Base-by-base conservation (phyloP, 1,284 basidiomycete genomes). In the Mycosarcoma maydis region DNA sequence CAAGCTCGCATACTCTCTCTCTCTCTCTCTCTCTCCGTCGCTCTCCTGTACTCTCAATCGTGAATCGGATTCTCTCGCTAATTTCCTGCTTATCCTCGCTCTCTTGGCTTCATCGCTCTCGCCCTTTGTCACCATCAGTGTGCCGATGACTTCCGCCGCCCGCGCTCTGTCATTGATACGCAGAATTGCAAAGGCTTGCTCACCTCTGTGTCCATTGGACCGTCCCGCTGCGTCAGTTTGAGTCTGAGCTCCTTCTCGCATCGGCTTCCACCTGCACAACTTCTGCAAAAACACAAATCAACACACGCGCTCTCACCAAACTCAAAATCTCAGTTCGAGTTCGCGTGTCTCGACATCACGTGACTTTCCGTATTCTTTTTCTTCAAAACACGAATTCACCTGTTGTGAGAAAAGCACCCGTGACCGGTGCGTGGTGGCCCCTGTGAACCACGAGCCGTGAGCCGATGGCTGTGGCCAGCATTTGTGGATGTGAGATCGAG, bases 1-100 rank as follows among this genome's bases (percentile, higher is more conserved):
- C 34, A 55, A 55, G 52, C 52, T 49, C 44, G 52, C 52, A 55
- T 55, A 55, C 52, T 27, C 20, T 38, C n/a, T n/a, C n/a, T n/a
- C 32, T 19, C 34, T 32, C 45, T 6, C 20, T 19, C 45, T 2
- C 45, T 47, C 24, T 47, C 24, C 24, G 14, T 4, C 36, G 17
- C 20, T 20, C 41, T 42, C 41, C 3, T 14, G 10, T 29, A 6
- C 3, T 3, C 23, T 11, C 14, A 19, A 6, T 3, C 41, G 17
- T 29, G 26, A 10, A 26, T 42, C 41, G n/a, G n/a, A n/a, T n/a
- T n/a, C n/a, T n/a, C n/a, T n/a, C n/a, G n/a, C n/a, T n/a, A n/a
- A n/a, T n/a, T n/a, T n/a, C n/a, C n/a, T n/a, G n/a, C n/a, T n/a
- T n/a, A n/a, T 22, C 30, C 16, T 6, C 10, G 24, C 34, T 32